Evolutionary conservation across 257 asterid genomes (phyloP), one percentile per base, ranked within the genome.

Genomic region (Nicotiana tomentosiformis): DNA sequence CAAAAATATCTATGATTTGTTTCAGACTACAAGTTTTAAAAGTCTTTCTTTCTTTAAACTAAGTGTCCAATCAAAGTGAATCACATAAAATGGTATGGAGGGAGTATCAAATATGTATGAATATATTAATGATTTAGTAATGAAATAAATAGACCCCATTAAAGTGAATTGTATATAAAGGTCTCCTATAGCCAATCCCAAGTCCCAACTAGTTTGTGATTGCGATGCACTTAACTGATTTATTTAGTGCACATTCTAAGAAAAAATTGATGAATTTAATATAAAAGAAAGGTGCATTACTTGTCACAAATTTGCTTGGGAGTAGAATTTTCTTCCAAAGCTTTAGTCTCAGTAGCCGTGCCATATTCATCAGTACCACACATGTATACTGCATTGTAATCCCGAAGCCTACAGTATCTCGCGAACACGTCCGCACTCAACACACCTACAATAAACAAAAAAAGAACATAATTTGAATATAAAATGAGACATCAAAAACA

Each of bases 341-440:
- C 99, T 87, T 94, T 95, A 8, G 96, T 94, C 90, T 95, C 99
- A 0, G 99, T 95, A 0, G 99, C 97, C 0, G 99, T 96, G 20
- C 98, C 99, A 46, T 94, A 96, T 88, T 96, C 98, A 82, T 96
- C 99, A 53, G 99, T 96, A 51, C 99, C 99, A 85, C 99, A 96
- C 5, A 96, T 89, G 62, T 92, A 96, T 55, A 96, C n/a, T 12
- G 92, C 83, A 81, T 93, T 93, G 78, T 94, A 92, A 32, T 95
- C 97, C 81, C 99, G 86, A 69, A 87, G 82, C 78, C 99, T 91
- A 88, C 97, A 95, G 79, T 88, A 95, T 84, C 99, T 86, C 61
- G 99, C 97, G 37, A 85, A 96, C 17, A 93, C 99, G 88, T 96
- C 98, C 18, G 99, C 99, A 85, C 99, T 96, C 93, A 96, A 84